Evolutionary conservation across 2,329 filamentous ascomycete genomes (phyloP).

Genomic region (Thielaviopsis populi): DNA sequence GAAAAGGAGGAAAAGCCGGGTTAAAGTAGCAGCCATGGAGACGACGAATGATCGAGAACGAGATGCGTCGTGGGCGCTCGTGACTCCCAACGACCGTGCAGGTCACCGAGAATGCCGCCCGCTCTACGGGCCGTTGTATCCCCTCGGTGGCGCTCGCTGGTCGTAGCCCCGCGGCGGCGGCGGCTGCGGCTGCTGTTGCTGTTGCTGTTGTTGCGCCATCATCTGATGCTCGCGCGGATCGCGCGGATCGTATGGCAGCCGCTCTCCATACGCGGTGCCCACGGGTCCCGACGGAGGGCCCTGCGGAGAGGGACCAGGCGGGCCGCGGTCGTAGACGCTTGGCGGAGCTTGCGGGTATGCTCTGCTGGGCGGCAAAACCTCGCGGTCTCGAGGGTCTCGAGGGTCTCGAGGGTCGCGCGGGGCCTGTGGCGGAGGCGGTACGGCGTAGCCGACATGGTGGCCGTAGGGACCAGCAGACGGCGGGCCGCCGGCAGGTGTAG

Average conservation of each 20-base stretch:
- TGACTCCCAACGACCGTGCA: neutral
- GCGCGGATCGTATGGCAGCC: constrained; percentile 24
- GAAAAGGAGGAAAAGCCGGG: neutral
- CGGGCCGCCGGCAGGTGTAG: neutral
- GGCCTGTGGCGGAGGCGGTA: neutral
- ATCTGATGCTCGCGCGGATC: constrained; percentile 20
- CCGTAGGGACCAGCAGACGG: constrained; percentile 1
- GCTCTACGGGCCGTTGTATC: constrained; percentile 7
- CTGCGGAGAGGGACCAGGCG: constrained; percentile 20
- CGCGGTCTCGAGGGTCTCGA: constrained; percentile 14
- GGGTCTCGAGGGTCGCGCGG: constrained; percentile 8
- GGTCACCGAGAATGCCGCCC: neutral
- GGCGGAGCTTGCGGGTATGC: constrained; percentile 18
- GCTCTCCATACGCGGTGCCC: constrained; percentile 28
- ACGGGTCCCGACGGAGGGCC: constrained; percentile 22
- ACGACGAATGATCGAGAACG: neutral
- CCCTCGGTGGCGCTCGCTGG: constrained; percentile 26
- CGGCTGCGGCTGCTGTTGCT: constrained; percentile 21
- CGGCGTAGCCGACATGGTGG: constrained; percentile 5
- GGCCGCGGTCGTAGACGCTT: constrained; percentile 23
- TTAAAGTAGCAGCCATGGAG: neutral
- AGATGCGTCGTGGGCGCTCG: neutral
- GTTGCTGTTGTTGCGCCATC: constrained; percentile 18
- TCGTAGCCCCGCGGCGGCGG: constrained; percentile 27
- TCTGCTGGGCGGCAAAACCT: constrained; percentile 17